Evolutionary conservation across 2,329 filamentous ascomycete species (phyloP).

Genomic region (Ceratocystis cacaofunesta): DNA sequence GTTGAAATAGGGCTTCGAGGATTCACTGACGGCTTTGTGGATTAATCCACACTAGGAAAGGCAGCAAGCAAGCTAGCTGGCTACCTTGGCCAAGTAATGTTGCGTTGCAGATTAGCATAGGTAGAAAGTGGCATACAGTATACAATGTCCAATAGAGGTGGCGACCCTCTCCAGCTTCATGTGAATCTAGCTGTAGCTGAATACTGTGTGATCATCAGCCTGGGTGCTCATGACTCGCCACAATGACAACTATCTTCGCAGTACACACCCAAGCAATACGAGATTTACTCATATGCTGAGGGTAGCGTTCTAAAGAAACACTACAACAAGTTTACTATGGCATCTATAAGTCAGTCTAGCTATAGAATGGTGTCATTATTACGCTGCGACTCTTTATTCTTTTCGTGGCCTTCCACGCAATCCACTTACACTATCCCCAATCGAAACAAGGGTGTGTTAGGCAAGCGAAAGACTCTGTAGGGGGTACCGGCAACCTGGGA

Average conservation of each 20-base stretch:
- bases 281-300: too few relatives aligned
- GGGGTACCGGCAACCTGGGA: not conserved
- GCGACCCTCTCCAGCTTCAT: not conserved
- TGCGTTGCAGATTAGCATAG: not conserved
- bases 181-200: not conserved
- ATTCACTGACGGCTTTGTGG: not conserved
- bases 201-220: too few relatives aligned
- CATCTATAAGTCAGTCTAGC: not conserved
- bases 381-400: not conserved
- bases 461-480: not conserved
- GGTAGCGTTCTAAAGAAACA: too few relatives aligned
- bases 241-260: too few relatives aligned
- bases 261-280: too few relatives aligned
- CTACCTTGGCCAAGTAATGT: not conserved
- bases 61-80: too few relatives aligned
- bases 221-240: too few relatives aligned
- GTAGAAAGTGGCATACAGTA: not conserved
- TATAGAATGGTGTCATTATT: not conserved
- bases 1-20: not conserved
- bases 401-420: not conserved
- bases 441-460: not conserved
- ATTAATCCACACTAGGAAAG: too few relatives aligned
- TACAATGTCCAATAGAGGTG: not conserved
- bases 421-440: not conserved
- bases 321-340: too few relatives aligned